Base-by-base conservation (phyloP, 2,329 filamentous ascomycete genomes). In the Arthrinium phaeospermum region DNA sequence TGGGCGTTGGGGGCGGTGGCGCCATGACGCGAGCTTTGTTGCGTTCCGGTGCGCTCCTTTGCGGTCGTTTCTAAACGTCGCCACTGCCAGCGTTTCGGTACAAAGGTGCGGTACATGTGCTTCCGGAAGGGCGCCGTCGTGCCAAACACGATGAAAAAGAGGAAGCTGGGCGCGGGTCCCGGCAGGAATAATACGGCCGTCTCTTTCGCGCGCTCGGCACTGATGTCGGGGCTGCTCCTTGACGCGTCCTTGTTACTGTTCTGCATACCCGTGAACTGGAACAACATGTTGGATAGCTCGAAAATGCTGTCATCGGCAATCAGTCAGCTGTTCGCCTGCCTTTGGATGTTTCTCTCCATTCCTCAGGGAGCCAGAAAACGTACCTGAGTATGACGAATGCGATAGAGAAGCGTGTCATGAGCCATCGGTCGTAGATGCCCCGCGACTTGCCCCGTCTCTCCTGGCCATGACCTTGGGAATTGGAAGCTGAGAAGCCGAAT, bases 381-480 rank as follows among this genome's bases (percentile, higher is more conserved):
- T 73, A 83, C 82, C 82, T 78, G 51, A 86, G 76, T 22, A 84
- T 79, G 6, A 83, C 71, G 71, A 86, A 86, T 2, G 81, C 85
- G 13, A 86, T 80, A 0, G 81, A 81, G 73, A 87, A 87, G 19
- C 85, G 83, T 10, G 82, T 79, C 19, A 87, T 76, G 7, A 87
- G 79, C 79, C 84, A 86, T 46, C 78, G 79, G 73, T 87, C 84
- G 73, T 86, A 87, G 12, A 86, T 84, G 30, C 78, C 67, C 71
- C 61, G 73, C 72, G 44, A 67, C 69, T 22, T 69, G 47, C 69
- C 72, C 72, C 76, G 67, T 27, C 67, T 30, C 57, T 46, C 78
- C n/a, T 49, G 30, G 12, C 45, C n/a, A 13, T 68, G 64, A 77
- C 67, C 74, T 14, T 68, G 41, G 44, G 49, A 70, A 5, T 45